Base-by-base conservation (phyloP, 2,329 filamentous ascomycete species). In the Colletotrichum trifolii region DNA sequence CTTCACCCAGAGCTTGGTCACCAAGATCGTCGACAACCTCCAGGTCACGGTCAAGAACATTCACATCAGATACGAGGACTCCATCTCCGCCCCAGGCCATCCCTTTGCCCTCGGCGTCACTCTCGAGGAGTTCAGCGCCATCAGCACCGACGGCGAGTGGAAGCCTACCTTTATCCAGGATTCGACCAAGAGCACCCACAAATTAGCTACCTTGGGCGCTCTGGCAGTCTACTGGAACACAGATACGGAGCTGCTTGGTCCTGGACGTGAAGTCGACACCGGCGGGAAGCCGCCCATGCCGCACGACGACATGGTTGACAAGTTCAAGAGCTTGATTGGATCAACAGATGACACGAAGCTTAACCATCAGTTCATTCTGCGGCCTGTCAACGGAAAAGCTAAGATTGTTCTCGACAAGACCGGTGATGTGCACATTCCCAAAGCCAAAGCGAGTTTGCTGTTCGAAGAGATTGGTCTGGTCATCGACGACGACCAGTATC, bases 11-110 rank as follows among this genome's bases (percentile, higher is more conserved):
- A 98, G 94, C 76, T 80, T 99, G 70, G 90, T 95, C 52, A 97
- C 95, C 42, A 97, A 97, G 71, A 97, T 99, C 73, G 93, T 98
- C 74, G 96, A 99, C 83, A 99, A 99, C 74, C 84, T 99, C 45
- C 96, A 99, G 78, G 93, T 99, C 71, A 96, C 92, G 33, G 90
- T 99, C 78, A 98, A 97, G 83, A 99, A 98, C 76, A 97, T 99
- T 66, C 96, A 99, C 77, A 88, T 99, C 69, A 92, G 96, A 71
- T 99, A 99, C 78, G 96, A 99, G 79, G 96, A 99, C 79, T 94
- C 95, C 12, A 93, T 99, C 72, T 96, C 96, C 17, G 92, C 94
- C 9, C 94, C 95, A 0, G 94, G 94, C 1, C 96, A 99, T 76
- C 95, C 96, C 0, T 99, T 99, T 72, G 93, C 96, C 6, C 86